Conservation (phyloP, 2,329 filamentous ascomycete genomes). For the Aspergillus niger region DNA sequence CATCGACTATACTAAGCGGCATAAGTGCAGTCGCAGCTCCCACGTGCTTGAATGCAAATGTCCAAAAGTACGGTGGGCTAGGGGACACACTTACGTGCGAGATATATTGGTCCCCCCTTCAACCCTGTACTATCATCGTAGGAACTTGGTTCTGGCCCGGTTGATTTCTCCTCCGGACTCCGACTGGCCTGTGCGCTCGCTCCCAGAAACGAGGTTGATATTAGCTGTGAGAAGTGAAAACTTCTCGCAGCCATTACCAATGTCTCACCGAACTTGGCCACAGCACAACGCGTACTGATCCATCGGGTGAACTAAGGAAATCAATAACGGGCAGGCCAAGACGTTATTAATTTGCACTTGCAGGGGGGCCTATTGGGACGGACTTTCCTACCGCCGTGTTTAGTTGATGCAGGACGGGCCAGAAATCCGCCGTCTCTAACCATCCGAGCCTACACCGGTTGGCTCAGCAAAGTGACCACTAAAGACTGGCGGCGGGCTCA, state of each 20-base stretch:
- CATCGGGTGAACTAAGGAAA: slow-evolving; percentile 1
- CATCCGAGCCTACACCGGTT: neutral
- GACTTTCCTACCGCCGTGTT: neutral
- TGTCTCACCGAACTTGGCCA: neutral
- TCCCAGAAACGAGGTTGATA: neutral
- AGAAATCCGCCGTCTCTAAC: neutral
- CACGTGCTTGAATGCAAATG: neutral
- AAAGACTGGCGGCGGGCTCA: neutral
- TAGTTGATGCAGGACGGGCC: neutral
- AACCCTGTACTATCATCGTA: neutral
- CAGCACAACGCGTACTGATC: slow-evolving; percentile 8
- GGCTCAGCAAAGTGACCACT: neutral
- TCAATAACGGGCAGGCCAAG: neutral
- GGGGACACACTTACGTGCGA: too few relatives aligned
- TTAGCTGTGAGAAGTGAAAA: neutral
- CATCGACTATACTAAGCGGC: neutral
- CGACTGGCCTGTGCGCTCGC: neutral
- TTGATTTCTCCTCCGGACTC: neutral
- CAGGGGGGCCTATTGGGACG: neutral
- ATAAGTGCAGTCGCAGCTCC: neutral
- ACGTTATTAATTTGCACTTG: too few relatives aligned
- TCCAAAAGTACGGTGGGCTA: too few relatives aligned
- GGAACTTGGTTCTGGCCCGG: neutral
- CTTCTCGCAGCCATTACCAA: neutral
- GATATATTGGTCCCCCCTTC: neutral